phyloP scores from a whole-genome alignment of 2,329 filamentous ascomycete species.

The Madurella fahalii region DNA sequence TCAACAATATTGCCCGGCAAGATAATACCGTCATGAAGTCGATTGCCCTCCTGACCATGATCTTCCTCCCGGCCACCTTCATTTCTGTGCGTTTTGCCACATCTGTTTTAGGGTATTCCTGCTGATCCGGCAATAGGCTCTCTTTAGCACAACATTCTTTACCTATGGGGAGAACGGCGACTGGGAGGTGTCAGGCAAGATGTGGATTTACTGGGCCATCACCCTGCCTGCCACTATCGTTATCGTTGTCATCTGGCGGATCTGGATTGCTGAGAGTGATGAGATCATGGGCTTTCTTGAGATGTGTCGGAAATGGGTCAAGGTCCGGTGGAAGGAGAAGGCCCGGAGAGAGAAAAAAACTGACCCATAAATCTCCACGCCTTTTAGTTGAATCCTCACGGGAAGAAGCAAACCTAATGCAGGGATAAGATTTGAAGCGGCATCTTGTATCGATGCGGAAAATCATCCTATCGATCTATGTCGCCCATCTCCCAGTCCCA shows the following conservation, averaged over 20 bases:
- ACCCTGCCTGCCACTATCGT: slow-evolving; percentile 17
- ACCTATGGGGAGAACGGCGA: slow-evolving; percentile 11
- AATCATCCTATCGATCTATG: too few relatives aligned
- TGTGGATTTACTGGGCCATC: slow-evolving; percentile 20
- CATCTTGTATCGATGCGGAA: too few relatives aligned
- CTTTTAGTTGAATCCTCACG: too few relatives aligned
- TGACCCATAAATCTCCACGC: too few relatives aligned
- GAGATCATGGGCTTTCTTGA: slow-evolving; percentile 3
- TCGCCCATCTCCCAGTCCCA: too few relatives aligned
- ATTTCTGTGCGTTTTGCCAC: slow-evolving; percentile 14
- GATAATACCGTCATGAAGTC: slow-evolving; percentile 23
- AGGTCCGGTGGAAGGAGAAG: neutral
- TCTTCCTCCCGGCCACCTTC: slow-evolving; percentile 23
- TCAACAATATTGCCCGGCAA: slow-evolving; percentile 21
- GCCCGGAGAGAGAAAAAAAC: too few relatives aligned
- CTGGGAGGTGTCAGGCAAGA: slow-evolving; percentile 17
- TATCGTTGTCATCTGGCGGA: slow-evolving; percentile 14
- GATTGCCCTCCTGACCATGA: slow-evolving; percentile 21
- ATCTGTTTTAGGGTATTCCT: neutral
- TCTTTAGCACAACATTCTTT: slow-evolving; percentile 25
- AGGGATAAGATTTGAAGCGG: too few relatives aligned
- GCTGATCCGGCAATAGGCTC: slow-evolving; percentile 8
- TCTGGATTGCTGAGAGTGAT: slow-evolving; percentile 17
- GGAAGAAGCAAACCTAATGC: too few relatives aligned
- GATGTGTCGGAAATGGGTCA: neutral